A percentile compares a stretch with the other conserved stretches of the same genome.
These are phyloP conservation scores for Solanum chiquidenum DNA, from an alignment of 257 asterid species.

Conservation along the genomic window DNA sequence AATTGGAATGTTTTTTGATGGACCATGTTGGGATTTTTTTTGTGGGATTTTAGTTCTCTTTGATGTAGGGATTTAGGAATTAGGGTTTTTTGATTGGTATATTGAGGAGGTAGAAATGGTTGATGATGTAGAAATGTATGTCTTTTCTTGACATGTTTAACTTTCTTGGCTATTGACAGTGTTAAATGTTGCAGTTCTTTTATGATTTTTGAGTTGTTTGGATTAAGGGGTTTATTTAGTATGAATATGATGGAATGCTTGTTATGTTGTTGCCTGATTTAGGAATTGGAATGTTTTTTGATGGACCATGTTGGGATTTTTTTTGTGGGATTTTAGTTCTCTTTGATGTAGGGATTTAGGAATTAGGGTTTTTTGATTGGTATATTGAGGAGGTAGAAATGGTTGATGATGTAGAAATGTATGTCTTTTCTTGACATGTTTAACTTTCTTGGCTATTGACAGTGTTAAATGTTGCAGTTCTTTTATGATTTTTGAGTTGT, in stretches of 20 bases:
- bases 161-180: not conserved
- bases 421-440: not conserved
- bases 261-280: slow-evolving; percentile 8
- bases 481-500: not conserved
- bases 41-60: slow-evolving; percentile 7
- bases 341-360: not conserved
- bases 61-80: not conserved
- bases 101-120: slow-evolving; percentile 20
- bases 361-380: not conserved
- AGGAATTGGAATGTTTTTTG: slow-evolving; percentile 1
- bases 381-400: slow-evolving; percentile 4
- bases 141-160: not conserved
- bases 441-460: not conserved
- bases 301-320: not conserved
- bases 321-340: not conserved
- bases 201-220: not conserved
- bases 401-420: slow-evolving; percentile 20
- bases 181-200: not conserved
- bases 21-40: not conserved
- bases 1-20: not conserved
- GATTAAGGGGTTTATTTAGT: not conserved
- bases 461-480: not conserved
- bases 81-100: not conserved
- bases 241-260: not conserved
- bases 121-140: slow-evolving; percentile 3